Base-by-base conservation (phyloP, 208 protist genomes). In the Acanthamoeba healyi region DNA sequence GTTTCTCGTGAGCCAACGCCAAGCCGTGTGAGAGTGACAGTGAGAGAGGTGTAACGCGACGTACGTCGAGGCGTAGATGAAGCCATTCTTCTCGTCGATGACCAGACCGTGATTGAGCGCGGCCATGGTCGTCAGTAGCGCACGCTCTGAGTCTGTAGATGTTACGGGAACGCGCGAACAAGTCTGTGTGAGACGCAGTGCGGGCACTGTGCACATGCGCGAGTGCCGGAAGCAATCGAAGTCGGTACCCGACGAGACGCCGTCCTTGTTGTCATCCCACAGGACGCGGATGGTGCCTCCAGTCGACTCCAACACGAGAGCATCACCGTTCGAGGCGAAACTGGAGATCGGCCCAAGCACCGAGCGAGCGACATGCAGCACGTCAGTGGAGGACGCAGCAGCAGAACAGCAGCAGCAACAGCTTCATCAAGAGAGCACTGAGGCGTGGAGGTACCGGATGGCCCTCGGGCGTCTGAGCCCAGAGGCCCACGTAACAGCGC, bases 251-350 rank as follows among this genome's bases (percentile, higher is more conserved):
- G 36, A 46, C 36, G 79, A 87, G 9, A 63, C 79, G 40, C 79
- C 79, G 46, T 87, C 79, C 79, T 40, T 40, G 49, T 87, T 38
- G 44, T 5, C 79, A 32, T 87, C 79, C 79, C 79, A 87, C 19
- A 87, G 49, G 14, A 32, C 79, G 26, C 6, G 24, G 4, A 87
- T 58, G 40, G 24, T 19, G 17, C 49, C 46, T 12, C 9, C 15
- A 7, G 29, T 12, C 24, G 79, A 32, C 15, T 87, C 79, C 4
- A 87, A 7, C 19, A 87, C 79, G 14, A 87, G 24, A 10, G 49
- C 79, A n/a, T 87, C 79, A 24, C 79, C 79, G 32, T 87, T 87
- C 14, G 79, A 63, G 4, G 44, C 79, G 34, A 87, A 54, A 9
- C 79, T 82, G 15, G n/a, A n/a, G n/a, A n/a, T n/a, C n/a, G n/a